Base-by-base conservation (phyloP, 352 stramenopile genomes). In the Globisporangium cylindrosporum region DNA sequence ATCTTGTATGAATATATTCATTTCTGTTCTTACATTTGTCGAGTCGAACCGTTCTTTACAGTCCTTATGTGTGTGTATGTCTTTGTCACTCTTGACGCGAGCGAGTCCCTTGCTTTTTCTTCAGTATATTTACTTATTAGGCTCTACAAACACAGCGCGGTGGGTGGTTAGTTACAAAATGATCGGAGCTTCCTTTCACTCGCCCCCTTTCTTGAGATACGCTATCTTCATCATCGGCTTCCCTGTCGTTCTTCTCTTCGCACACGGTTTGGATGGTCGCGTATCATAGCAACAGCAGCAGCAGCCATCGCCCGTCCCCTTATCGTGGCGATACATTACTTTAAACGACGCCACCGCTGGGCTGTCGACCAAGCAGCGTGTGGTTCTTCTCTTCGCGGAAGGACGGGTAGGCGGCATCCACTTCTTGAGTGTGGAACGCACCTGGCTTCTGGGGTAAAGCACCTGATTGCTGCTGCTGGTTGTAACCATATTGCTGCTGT, bases 331-430 rank as follows among this genome's bases (percentile, higher is more conserved):
- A 24, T 62, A 62, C 29, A 49, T 64, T 54, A 41, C 46, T 55
- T 76, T 86, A 92, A 43, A 92, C 84, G 46, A 92, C 84, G 10
- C 84, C 84, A 14, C 84, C 84, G 64, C 82, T 90, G 0, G 80
- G 77, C 75, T 89, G 84, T 22, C 73, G 73, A 3, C 82, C 84
- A 48, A 92, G 68, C 58, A 92, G 65, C 3, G 84, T 88, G 70
- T 90, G 82, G 69, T 92, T 89, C 71, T 80, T 81, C 74, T 83
- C 81, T 62, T 89, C 79, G 38, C 75, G 82, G 77, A 89, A 88
- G 64, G 70, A 73, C 8, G 84, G 82, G 56, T 90, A 92, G 32
- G 85, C 84, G 10, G 78, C 73, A 7, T 90, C 81, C 24, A 68
- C 71, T n/a, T 78, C 72, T 46, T 77, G 67, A 8, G 38, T 51